A percentile compares a stretch with the other conserved stretches of the same genome.
These are phyloP conservation scores for Boletus tylopilopsis DNA, from an alignment of 768 basidiomycete genomes.

Conservation along the genomic window DNA sequence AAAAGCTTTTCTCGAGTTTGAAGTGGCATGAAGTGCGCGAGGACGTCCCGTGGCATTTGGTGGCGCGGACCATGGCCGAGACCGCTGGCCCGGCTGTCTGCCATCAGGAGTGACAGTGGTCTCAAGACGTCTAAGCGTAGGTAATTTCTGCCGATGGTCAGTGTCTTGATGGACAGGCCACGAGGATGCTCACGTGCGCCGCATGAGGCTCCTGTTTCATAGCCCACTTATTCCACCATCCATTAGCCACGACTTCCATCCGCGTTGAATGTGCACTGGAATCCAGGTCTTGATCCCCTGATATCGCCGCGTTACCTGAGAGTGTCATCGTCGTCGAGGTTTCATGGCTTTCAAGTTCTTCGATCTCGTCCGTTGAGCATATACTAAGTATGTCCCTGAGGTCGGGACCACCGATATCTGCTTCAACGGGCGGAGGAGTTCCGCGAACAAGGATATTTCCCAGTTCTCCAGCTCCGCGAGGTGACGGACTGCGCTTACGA, in stretches of 20 bases:
- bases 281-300: constrained; percentile 27
- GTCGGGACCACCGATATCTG: constrained; percentile 36
- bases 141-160: constrained; percentile 26
- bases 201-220: constrained; percentile 22
- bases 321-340: constrained; percentile 28
- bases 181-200: constrained; percentile 17
- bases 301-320: constrained; percentile 18
- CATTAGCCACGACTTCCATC: constrained; percentile 39
- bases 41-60: constrained; percentile 18
- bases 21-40: constrained; percentile 14
- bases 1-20: constrained; percentile 20
- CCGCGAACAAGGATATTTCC: constrained; percentile 26
- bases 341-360: constrained; percentile 27
- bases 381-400: constrained; percentile 43
- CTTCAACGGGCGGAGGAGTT: constrained; percentile 25
- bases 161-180: constrained; percentile 7
- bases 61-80: constrained; percentile 26
- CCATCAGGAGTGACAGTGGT: constrained; percentile 47
- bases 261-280: constrained; percentile 27
- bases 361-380: constrained; percentile 44
- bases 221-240: constrained; percentile 53
- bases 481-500: constrained; percentile 1
- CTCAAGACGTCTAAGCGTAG: constrained; percentile 40
- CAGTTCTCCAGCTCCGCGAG: neutral
- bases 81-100: constrained; percentile 32